Evolutionary conservation across 148 eudicot species (phyloP), one percentile per base, ranked within the genome.

Genomic region (Amaranthus hypochondriacus): DNA sequence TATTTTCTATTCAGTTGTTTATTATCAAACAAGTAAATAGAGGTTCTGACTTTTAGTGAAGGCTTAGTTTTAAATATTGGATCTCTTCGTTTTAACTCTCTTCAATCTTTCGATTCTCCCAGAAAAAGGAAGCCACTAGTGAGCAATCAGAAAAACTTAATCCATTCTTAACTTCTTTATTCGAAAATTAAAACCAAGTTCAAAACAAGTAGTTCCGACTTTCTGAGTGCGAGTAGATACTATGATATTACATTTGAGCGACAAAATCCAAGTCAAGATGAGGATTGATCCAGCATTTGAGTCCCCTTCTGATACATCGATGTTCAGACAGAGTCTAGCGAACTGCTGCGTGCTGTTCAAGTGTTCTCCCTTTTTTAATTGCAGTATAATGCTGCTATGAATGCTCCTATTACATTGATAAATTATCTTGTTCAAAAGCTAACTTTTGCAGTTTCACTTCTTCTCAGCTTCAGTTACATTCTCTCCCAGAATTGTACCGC

Each of bases 401-500:
- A 58, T 66, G 50, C 55, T 72, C 21, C 43, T 42, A 57, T 66
- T 67, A 72, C 68, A 78, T 72, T 71, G 53, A 28, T 28, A 28
- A 28, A 51, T 43, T 8, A 3, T 15, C 44, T 59, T 56, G 13
- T 73, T 12, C 28, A 51, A 49, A 28, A 43, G 13, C 9, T 48
- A 21, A 9, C 70, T 15, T 3, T 10, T 28, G 39, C 39, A 28
- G 39, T 28, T 28, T 28, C 4, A 21, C 42, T 53, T 56, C 70
- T 14, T 39, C 39, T 52, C 15, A 48, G 48, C 68, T 74, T 82
- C 68, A 89, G 76, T 83, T 75, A 78, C 93, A 87, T 51, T 82
- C 87, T 77, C 83, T 85, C 52, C 85, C 85, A 0, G 78, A 72
- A 42, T 87, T 86, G 49, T 89, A 91, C 66, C 82, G 83, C 77